phyloP scores from a whole-genome alignment of 768 basidiomycete species.

The Boletus rubescentipes region DNA sequence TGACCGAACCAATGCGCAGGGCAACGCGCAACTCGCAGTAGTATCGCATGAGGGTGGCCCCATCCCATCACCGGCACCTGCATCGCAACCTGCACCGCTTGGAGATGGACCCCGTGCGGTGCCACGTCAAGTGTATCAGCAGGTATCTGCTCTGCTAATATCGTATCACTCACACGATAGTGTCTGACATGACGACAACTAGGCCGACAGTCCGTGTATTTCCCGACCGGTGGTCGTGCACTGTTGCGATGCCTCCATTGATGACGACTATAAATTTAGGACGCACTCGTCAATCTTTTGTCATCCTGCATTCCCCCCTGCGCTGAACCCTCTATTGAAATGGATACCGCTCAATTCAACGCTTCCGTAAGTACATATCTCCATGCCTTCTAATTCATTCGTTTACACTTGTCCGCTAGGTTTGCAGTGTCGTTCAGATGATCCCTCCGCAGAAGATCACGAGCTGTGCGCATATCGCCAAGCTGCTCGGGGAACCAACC shows the following conservation, averaged over 20 bases:
- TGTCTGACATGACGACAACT: too few species aligned
- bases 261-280: not conserved
- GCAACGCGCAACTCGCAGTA: too few species aligned
- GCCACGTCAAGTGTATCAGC: too few species aligned
- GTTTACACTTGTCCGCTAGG: conserved; percentile 37
- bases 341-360: conserved; percentile 21
- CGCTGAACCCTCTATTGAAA: not conserved
- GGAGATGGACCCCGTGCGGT: not conserved
- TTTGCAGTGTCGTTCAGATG: conserved; percentile 63
- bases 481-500: conserved; percentile 70
- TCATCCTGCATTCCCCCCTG: not conserved
- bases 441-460: conserved; percentile 70
- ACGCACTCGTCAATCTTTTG: not conserved
- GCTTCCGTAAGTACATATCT: conserved; percentile 8
- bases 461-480: conserved; percentile 77
- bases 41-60: too few species aligned
- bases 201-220: not conserved
- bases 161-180: not conserved
- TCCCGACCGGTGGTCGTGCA: not conserved
- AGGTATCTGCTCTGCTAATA: not conserved
- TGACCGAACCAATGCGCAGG: too few species aligned
- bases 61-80: too few species aligned
- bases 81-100: not conserved
- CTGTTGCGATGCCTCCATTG: too few species aligned
- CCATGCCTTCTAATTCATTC: not conserved